Evolutionary conservation across 768 basidiomycete genomes (phyloP), one percentile per base, ranked within the genome.

Genomic region (Hygrocybe coccinea): DNA sequence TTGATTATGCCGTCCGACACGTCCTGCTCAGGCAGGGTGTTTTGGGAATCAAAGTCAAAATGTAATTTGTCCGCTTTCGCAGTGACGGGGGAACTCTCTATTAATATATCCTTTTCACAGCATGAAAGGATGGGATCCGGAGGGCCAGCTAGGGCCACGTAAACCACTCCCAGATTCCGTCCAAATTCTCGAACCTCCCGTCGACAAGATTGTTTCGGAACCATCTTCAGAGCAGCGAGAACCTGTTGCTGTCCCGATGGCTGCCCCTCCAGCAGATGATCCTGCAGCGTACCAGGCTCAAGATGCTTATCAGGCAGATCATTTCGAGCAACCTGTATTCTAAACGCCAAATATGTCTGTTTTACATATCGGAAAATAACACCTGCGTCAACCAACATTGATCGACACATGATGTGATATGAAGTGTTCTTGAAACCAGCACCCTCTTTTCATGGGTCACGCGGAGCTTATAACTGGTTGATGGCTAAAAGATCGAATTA

Each of bases 11-110:
- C 57, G 95, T 97, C 65, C 85, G 97, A 64, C 97, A 99, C 79
- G 97, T 98, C 66, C 83, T 98, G 65, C 85, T 99, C 62, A 88
- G 91, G 65, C 97, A 99, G 73, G 97, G 97, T 85, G 97, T 99
- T 50, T 84, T 99, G 60, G 97, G 97, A 69, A 97, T 99, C 83
- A 99, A 99, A 76, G 97, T 99, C 68, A 99, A 98, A 79, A 99
- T 98, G 94, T 95, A 68, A 52, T 74, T 61, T 19, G 10, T 47
- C 33, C 19, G 33, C 17, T 34, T 49, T 17, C 10, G 49, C 22
- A 38, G 11, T 14, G 24, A 22, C 7, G 21, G 33, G 37, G 21
- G 15, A 33, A 10, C 48, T 24, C 11, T 34, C 7, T 1, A n/a
- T 56, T 35, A 7, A 5, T 50, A 12, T 2, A 24, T 3, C 39